Base-by-base conservation (phyloP, 768 basidiomycete genomes). In the Xanthoconium purpureum region DNA sequence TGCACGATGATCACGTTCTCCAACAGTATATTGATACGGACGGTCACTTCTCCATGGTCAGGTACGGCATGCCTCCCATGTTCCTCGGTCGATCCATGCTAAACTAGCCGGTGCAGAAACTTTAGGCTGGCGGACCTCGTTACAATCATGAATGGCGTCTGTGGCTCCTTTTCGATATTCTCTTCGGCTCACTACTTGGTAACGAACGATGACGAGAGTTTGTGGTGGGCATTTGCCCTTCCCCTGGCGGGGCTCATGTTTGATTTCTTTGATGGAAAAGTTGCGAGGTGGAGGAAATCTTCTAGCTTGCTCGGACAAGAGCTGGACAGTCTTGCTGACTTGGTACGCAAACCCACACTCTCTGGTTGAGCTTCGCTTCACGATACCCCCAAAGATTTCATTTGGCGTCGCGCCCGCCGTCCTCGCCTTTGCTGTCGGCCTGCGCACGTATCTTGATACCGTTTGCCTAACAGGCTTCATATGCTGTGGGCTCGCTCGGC, bases 71-170 rank as follows among this genome's bases (percentile, higher is more conserved):
- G 32, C 28, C 56, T 35, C 49, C 29, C 28, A n/a, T 42, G 29
- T 33, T 47, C 55, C 46, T 44, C 32, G 52, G 49, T 45, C 52
- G 50, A 56, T 72, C 59, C 50, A 47, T 59, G 49, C 60, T 64
- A 50, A 61, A 57, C 52, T 38, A 39, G 44, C 40, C 39, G 50
- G 54, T 58, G 43, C 65, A 97, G 97, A 64, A 98, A 98, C 73
- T 99, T 99, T 71, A 91, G 95, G 51, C 83, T 98, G 29, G 97
- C 97, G 62, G 97, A 99, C 77, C 81, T 97, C 50, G 94, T 99
- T 65, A 99, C 97, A 36, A 94, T 99, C 61, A 94, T 95, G 88
- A 99, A 99, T 70, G 97, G 97, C 44, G 89, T 98, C 72, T 99
- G 97, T 75, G 97, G 97, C 55, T 90, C 91, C 17, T 88, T 96